Evolutionary conservation across 306 rosid species (phyloP), one percentile per base, ranked within the genome.

Genomic region (Rosa multiflora): DNA sequence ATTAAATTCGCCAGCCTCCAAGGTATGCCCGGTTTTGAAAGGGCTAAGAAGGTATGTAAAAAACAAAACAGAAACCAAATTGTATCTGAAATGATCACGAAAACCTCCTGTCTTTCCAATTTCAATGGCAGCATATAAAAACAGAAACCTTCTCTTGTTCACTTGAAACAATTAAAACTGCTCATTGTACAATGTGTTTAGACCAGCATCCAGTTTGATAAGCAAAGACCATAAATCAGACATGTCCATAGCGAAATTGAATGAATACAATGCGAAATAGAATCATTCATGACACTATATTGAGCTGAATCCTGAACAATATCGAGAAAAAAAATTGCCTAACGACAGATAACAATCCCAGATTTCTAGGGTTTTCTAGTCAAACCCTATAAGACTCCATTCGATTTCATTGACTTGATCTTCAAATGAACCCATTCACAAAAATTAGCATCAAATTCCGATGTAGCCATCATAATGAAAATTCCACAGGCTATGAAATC

Each of bases 331-430:
- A 1, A 13, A 44, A 47, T 13, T 70, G 13, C n/a, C 58, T 0
- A 47, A 21, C 10, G 52, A 47, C 74, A 46, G 40, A 70, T 13
- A 70, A 23, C 43, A 75, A 61, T 21, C 26, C 12, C 83, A 81
- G 51, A 11, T 76, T 63, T 62, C 39, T 71, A 82, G 81, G 85
- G 74, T 76, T 82, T 52, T 39, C 32, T 8, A 70, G 62, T 11
- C 56, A 75, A 75, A 63, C 79, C 61, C 20, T 44, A 10, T 3
- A 23, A 21, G 70, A 59, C 78, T 75, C 11, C 3, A 20, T 52
- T 70, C 29, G 55, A n/a, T 21, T 74, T 43, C 55, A 62, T 32
- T 63, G 79, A 75, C 42, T 62, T 63, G 12, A 56, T 4, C 78
- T 49, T 55, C 6, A 17, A 18, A 53, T 9, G n/a, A 40, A 47